Evolutionary conservation across 768 basidiomycete species (phyloP).

Genomic region (Tricholoma furcatifolium): DNA sequence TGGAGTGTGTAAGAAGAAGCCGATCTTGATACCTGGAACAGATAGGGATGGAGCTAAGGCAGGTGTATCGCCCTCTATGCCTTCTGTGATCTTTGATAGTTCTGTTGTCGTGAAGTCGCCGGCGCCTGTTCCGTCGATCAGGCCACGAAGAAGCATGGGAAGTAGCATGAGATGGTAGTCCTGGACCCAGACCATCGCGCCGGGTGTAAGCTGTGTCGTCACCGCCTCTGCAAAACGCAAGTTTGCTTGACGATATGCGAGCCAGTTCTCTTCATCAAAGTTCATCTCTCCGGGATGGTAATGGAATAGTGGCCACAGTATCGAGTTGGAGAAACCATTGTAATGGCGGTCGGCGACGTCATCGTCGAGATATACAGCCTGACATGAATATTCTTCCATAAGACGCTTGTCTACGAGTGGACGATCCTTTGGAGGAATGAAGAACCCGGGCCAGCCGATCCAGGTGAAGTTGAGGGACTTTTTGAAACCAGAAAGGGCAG

Average conservation of each 20-base stretch:
- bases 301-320: conserved; percentile 99
- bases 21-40: conserved; percentile 82
- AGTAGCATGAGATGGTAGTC: conserved; percentile 98
- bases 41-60: conserved; percentile 33
- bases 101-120: conserved; percentile 61
- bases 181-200: conserved; percentile 99
- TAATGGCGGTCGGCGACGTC: conserved; percentile 98
- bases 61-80: conserved; percentile 53
- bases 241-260: conserved; percentile 96
- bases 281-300: conserved; percentile 99
- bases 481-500: conserved; percentile 96
- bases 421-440: conserved; percentile 93
- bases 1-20: conserved; percentile 98
- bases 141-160: conserved; percentile 88
- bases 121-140: conserved; percentile 71
- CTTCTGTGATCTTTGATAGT: conserved; percentile 70
- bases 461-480: conserved; percentile 97
- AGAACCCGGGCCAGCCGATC: conserved; percentile 95
- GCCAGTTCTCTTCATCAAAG: conserved; percentile 98
- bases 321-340: conserved; percentile 99
- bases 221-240: conserved; percentile 92
- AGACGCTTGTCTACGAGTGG: conserved; percentile 87
- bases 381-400: conserved; percentile 93
- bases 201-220: conserved; percentile 71
- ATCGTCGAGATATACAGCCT: conserved; percentile 97